Evolutionary conservation across 2,329 filamentous ascomycete species (phyloP).

Genomic region (Lasiodiplodia gonubiensis): DNA sequence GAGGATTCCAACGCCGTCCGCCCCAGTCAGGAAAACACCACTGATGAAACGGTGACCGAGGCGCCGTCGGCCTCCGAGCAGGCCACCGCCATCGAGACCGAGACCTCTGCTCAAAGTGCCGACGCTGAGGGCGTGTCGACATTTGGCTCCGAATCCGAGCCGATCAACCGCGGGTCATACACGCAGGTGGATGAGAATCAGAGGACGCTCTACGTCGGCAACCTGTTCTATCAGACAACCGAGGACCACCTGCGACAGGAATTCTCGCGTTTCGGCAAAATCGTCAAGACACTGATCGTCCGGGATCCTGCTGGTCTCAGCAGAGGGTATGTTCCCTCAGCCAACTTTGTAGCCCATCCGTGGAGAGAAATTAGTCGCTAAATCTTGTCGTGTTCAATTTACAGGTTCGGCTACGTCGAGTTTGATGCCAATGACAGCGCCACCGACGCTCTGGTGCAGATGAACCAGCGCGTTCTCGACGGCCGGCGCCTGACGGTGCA

Average conservation of each 20-base stretch:
- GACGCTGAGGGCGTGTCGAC: slow-evolving; percentile 36
- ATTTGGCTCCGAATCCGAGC: slow-evolving; percentile 18
- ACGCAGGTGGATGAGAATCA: slow-evolving; percentile 23
- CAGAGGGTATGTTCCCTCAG: slow-evolving; percentile 63
- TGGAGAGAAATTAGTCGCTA: not conserved
- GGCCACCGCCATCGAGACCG: slow-evolving; percentile 28
- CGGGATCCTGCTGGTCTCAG: slow-evolving; percentile 68
- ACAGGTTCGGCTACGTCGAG: slow-evolving; percentile 70
- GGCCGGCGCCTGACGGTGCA: slow-evolving; percentile 69
- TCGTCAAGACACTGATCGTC: slow-evolving; percentile 61
- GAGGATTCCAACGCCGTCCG: slow-evolving; percentile 46
- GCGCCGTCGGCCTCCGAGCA: slow-evolving; percentile 43
- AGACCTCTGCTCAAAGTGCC: not conserved
- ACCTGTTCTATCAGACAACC: slow-evolving; percentile 72
- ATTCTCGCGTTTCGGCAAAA: slow-evolving; percentile 63
- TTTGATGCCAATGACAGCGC: slow-evolving; percentile 62
- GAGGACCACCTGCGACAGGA: slow-evolving; percentile 64
- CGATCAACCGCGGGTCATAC: slow-evolving; percentile 25
- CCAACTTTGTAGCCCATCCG: no score
- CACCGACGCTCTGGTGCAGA: slow-evolving; percentile 60
- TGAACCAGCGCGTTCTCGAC: slow-evolving; percentile 66
- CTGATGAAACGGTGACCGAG: slow-evolving; percentile 45
- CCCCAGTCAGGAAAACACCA: slow-evolving; percentile 37
- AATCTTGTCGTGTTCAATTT: not conserved
- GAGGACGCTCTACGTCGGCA: slow-evolving; percentile 67